Base-by-base conservation (phyloP, 2,329 filamentous ascomycete genomes). In the Fusarium austroafricanum region DNA sequence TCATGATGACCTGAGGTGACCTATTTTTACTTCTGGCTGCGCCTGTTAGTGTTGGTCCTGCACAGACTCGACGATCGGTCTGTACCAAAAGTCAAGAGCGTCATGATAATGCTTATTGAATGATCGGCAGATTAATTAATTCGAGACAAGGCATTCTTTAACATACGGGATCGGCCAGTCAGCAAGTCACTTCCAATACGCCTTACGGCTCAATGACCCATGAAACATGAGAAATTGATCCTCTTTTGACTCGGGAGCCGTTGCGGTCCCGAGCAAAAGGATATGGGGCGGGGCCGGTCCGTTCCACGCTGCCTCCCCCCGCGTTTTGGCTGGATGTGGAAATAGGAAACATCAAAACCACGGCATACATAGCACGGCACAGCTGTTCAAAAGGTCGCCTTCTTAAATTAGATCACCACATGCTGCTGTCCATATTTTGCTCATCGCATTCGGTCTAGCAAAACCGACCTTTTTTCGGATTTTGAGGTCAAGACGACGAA, bases 21-120 rank as follows among this genome's bases (percentile, higher is more conserved):
- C 66, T 69, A 69, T 69, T 69, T 69, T 69, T 69, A 69, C 42
- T 21, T 14, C 37, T 49, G 46, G 39, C 60, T 68, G 65, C 65
- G 65, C 60, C 46, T 55, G 53, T 68, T 28, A 33, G 38, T 55
- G 52, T 68, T 21, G 31, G 23, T 21, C n/a, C 46, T 23, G 38
- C 38, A 40, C 43, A 26, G 33, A 49, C 40, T 59, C 39, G 49
- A 57, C 53, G 44, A 29, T 49, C 20, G 28, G 31, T 44, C 43
- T 40, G 42, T 37, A 20, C 31, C 35, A 45, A 37, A 37, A 37
- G 42, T 50, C n/a, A 45, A 49, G 18, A 42, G 21, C 39, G 39
- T 60, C 54, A 65, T 65, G 21, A 43, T 39, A 29, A 59, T 53
- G 46, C 33, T 65, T 65, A 47, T 38, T 45, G 20, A 37, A 35